These are phyloP conservation scores for Penicillium occitanis DNA, from an alignment of 2,329 filamentous ascomycete genomes.

Conservation along the genomic window DNA sequence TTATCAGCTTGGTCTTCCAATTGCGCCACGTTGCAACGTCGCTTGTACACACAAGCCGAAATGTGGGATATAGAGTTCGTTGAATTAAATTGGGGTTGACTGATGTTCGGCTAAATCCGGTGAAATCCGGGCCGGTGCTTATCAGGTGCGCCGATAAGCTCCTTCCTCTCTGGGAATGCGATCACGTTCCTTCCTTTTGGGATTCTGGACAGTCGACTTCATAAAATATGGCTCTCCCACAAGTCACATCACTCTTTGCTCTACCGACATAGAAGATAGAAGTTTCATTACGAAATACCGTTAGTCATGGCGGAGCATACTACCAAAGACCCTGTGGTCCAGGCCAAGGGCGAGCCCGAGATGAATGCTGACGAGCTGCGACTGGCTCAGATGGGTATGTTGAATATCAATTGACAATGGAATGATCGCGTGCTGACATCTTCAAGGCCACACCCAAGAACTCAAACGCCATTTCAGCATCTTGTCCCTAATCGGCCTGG, in stretches of 20 bases:
- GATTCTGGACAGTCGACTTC: not conserved
- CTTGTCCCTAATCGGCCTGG: slow-evolving; percentile 51
- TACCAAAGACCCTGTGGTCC: slow-evolving; percentile 19
- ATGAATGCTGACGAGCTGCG: slow-evolving; percentile 39
- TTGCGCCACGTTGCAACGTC: not conserved
- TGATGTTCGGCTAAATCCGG: not conserved
- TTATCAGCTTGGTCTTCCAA: not conserved
- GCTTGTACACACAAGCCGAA: not conserved
- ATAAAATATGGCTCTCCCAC: slow-evolving; percentile 7
- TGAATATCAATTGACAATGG: not conserved
- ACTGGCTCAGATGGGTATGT: slow-evolving; percentile 48
- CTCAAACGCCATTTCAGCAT: slow-evolving; percentile 51
- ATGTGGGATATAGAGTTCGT: not conserved
- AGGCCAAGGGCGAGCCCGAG: slow-evolving; percentile 30
- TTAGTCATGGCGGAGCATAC: slow-evolving; percentile 7
- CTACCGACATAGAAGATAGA: not conserved
- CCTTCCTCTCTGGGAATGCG: not conserved
- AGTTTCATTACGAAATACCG: not conserved
- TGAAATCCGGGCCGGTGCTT: slow-evolving; percentile 11
- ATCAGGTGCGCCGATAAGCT: not conserved
- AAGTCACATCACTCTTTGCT: not conserved
- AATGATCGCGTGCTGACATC: slow-evolving; percentile 1
- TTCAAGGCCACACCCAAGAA: slow-evolving; percentile 50
- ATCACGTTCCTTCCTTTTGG: not conserved
- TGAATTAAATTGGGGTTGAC: not conserved